Evolutionary conservation across 208 protist species (phyloP).

Genomic region (Novymonas esmeraldas): DNA sequence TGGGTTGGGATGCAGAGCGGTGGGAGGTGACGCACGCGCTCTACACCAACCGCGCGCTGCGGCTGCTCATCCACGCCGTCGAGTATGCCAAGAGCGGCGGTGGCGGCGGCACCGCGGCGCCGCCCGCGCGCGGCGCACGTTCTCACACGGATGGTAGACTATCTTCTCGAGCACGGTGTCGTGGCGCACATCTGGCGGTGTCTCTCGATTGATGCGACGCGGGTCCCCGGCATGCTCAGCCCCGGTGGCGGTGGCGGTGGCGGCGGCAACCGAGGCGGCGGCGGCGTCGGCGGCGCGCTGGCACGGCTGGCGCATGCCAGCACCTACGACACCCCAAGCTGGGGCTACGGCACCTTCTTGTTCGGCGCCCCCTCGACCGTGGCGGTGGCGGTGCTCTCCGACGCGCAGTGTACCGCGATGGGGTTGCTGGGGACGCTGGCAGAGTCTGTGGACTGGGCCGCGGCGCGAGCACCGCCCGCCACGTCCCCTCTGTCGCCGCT

Average conservation of each 20-base stretch:
- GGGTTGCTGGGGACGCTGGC: slow-evolving; percentile 17
- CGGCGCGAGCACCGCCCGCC: not conserved
- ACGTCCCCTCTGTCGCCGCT: too few relatives aligned
- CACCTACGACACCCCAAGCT: too few relatives aligned
- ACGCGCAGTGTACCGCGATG: slow-evolving; percentile 29
- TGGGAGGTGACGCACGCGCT: slow-evolving; percentile 12
- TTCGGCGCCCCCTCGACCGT: not conserved
- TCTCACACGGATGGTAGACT: not conserved
- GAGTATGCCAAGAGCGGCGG: not conserved
- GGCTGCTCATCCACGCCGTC: slow-evolving; percentile 10
- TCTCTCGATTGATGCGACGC: slow-evolving; percentile 21
- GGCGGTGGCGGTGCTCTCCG: not conserved
- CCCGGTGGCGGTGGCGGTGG: too few relatives aligned
- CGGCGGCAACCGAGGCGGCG: too few relatives aligned
- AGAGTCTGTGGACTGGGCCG: slow-evolving; percentile 11
- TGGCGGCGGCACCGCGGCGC: not conserved
- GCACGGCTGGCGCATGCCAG: slow-evolving; percentile 3
- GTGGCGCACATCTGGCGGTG: slow-evolving; percentile 26
- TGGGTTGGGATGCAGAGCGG: slow-evolving; percentile 22
- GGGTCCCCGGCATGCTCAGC: slow-evolving; percentile 1
- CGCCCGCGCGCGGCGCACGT: not conserved
- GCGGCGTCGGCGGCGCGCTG: not conserved
- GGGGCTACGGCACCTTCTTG: not conserved
- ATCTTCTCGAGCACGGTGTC: slow-evolving; percentile 7
- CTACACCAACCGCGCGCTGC: slow-evolving; percentile 13